Evolutionary conservation across 768 basidiomycete genomes (phyloP).

Genomic region (Solioccasus polychromus): DNA sequence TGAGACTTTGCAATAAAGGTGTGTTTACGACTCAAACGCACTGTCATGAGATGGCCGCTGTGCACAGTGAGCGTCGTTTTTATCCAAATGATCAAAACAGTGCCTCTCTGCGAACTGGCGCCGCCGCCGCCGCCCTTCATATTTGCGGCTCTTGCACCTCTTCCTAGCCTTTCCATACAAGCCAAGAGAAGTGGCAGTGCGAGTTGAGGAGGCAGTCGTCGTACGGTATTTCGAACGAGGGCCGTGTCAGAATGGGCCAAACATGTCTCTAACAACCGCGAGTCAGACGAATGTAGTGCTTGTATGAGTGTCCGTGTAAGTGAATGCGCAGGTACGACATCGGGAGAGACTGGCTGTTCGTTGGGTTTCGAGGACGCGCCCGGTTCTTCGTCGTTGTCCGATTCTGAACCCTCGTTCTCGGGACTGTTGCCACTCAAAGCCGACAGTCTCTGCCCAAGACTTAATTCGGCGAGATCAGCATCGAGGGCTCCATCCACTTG

Average conservation of each 20-base stretch:
- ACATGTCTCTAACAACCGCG: slow-evolving; percentile 82
- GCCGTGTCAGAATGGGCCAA: slow-evolving; percentile 76
- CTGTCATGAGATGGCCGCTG: slow-evolving; percentile 91
- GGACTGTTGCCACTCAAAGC: slow-evolving; percentile 54
- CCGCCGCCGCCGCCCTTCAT: slow-evolving; percentile 79
- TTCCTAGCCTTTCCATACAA: slow-evolving; percentile 85
- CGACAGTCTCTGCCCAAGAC: slow-evolving; percentile 85
- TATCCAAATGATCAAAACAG: slow-evolving; percentile 69
- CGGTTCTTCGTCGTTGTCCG: slow-evolving; percentile 50
- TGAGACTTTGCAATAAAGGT: slow-evolving; percentile 9
- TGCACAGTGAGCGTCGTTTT: slow-evolving; percentile 82
- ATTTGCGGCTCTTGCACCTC: slow-evolving; percentile 65
- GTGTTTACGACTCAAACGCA: slow-evolving; percentile 39
- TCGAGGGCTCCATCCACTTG: slow-evolving; percentile 71
- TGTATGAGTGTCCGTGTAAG: slow-evolving; percentile 93
- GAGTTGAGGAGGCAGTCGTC: slow-evolving; percentile 80
- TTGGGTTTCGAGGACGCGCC: slow-evolving; percentile 17
- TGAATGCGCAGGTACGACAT: slow-evolving; percentile 74
- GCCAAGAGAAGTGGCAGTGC: slow-evolving; percentile 83
- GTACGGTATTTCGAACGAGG: slow-evolving; percentile 84
- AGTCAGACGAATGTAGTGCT: slow-evolving; percentile 93
- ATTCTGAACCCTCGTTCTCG: slow-evolving; percentile 35
- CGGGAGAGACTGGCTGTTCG: slow-evolving; percentile 26
- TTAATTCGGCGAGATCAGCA: slow-evolving; percentile 85
- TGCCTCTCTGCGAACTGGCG: slow-evolving; percentile 75